phyloP scores from a whole-genome alignment of 257 asterid species.

The Solanum peruvianum region DNA sequence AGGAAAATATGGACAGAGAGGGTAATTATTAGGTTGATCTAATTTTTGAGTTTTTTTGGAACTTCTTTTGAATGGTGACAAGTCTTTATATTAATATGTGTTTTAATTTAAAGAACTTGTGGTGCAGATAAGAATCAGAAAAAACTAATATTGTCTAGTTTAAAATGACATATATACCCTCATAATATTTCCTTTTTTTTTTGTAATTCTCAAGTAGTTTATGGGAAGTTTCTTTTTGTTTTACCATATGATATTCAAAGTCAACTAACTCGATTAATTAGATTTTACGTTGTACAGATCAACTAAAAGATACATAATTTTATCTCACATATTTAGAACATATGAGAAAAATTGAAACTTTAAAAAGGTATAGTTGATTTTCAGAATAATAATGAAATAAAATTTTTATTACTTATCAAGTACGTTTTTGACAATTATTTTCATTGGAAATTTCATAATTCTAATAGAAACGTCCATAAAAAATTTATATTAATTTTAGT shows the following conservation, averaged over 20 bases:
- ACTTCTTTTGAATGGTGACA: neutral
- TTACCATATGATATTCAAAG: neutral
- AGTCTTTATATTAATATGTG: neutral
- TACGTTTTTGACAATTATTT: neutral
- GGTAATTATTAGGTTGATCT: neutral
- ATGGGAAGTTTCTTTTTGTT: neutral
- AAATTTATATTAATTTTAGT: neutral
- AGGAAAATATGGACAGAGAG: neutral
- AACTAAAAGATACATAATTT: no score
- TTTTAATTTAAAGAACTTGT: neutral
- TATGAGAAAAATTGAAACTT: neutral
- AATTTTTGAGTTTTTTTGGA: neutral
- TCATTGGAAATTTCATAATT: neutral
- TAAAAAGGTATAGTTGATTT: neutral
- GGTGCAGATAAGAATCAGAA: neutral
- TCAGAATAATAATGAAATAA: neutral
- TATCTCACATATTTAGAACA: no score
- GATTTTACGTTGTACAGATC: rapidly evolving
- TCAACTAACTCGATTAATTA: neutral
- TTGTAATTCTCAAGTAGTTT: neutral
- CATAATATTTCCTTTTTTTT: neutral
- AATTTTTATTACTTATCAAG: neutral
- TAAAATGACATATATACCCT: neutral
- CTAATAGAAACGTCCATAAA: rapidly evolving
- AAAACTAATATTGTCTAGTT: neutral